phyloP scores from a whole-genome alignment of 345 rosid species.

The Ceriops tagal region DNA sequence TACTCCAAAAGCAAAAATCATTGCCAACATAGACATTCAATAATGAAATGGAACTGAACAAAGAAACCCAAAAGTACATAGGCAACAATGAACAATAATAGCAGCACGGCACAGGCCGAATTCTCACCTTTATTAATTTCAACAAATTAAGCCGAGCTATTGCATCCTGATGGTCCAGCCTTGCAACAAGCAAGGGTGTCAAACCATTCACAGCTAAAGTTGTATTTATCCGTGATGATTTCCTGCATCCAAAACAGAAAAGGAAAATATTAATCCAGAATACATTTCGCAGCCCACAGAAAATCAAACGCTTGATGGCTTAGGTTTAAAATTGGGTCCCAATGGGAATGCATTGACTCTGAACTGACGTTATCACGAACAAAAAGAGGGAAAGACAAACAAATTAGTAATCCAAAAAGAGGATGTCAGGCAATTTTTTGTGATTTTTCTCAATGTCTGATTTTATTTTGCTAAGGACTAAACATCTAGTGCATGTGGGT shows the following conservation, averaged over 20 bases:
- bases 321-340: too few relatives aligned
- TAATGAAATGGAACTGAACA: too few relatives aligned
- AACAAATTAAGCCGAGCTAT: constrained; percentile 93
- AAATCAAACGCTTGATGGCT: not conserved
- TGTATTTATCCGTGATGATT: constrained; percentile 86
- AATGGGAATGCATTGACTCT: not conserved
- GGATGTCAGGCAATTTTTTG: too few relatives aligned
- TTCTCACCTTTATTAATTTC: constrained; percentile 76
- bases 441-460: too few relatives aligned
- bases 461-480: too few relatives aligned
- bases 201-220: constrained; percentile 94
- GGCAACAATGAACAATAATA: too few relatives aligned
- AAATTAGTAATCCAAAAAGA: not conserved
- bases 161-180: constrained; percentile 96
- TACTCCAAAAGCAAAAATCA: too few relatives aligned
- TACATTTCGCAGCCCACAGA: not conserved
- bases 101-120: too few relatives aligned
- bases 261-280: not conserved
- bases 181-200: constrained; percentile 80
- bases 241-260: constrained; percentile 42
- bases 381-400: not conserved
- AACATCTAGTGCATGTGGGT: too few relatives aligned
- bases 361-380: not conserved
- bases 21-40: too few relatives aligned
- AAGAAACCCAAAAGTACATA: too few relatives aligned